These are phyloP conservation scores for Ascodesmis nigricans DNA, from an alignment of 495 filamentous ascomycete species.

Conservation along the genomic window DNA sequence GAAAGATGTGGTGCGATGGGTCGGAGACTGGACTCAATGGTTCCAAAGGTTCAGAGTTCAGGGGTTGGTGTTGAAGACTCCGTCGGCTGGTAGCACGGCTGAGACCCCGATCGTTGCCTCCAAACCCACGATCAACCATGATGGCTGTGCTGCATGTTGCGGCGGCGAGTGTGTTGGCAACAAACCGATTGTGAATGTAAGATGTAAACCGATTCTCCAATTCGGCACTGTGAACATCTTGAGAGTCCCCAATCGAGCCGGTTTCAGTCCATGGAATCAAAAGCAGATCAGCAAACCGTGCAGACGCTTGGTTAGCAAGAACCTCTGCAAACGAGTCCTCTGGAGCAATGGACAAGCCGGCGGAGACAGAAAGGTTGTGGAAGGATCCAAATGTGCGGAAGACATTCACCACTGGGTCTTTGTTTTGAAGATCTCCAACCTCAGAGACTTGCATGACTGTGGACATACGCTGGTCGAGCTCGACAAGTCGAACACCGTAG, in stretches of 20 bases:
- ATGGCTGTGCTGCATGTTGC: constrained; percentile 52
- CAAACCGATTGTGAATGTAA: constrained; percentile 39
- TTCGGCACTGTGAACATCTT: constrained; percentile 13
- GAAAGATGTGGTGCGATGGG: constrained; percentile 63
- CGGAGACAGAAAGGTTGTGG: constrained; percentile 64
- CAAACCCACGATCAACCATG: constrained; percentile 55
- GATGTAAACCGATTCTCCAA: constrained; percentile 30
- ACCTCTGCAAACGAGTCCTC: constrained; percentile 59
- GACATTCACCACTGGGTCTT: constrained; percentile 78
- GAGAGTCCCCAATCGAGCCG: constrained; percentile 45
- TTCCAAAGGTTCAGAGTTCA: constrained; percentile 29
- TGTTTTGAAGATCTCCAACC: constrained; percentile 47
- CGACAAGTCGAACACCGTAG: constrained; percentile 65
- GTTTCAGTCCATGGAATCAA: constrained; percentile 81
- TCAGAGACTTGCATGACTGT: constrained; percentile 89
- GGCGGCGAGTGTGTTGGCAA: constrained; percentile 37
- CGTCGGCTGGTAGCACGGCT: constrained; percentile 21
- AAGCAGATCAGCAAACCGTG: constrained; percentile 53
- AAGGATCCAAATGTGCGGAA: constrained; percentile 76
- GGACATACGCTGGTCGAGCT: constrained; percentile 80
- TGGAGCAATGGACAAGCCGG: constrained; percentile 53
- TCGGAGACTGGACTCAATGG: constrained; percentile 31
- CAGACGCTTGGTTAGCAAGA: constrained; percentile 41
- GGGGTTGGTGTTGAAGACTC: constrained; percentile 25
- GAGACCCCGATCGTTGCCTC: constrained; percentile 24